Percentiles rank a stretch among this genome's conserved stretches.
These are phyloP conservation scores for Carpinus viminea DNA, from an alignment of 306 rosid genomes.

Conservation along the genomic window DNA sequence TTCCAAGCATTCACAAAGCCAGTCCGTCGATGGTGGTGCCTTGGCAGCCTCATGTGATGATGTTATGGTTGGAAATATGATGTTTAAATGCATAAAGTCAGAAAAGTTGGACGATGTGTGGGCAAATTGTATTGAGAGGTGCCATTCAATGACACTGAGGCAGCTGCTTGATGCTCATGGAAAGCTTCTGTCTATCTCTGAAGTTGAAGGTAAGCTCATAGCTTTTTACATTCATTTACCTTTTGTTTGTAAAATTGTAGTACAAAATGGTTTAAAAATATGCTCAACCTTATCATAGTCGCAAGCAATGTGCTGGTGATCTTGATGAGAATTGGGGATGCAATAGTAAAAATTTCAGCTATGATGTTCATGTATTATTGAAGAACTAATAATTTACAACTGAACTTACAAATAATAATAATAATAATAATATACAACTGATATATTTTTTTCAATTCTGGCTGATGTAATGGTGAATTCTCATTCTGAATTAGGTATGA, in stretches of 20 bases:
- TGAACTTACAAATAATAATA: no score
- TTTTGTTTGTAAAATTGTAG: slow-evolving; percentile 14
- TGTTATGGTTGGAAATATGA: slow-evolving; percentile 50
- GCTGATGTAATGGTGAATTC: not conserved
- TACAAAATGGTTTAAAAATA: not conserved
- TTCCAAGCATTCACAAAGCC: slow-evolving; percentile 55
- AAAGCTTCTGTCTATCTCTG: slow-evolving; percentile 89
- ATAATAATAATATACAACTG: not conserved
- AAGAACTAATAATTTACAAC: not conserved
- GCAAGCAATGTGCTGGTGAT: slow-evolving; percentile 4
- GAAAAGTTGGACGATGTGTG: slow-evolving; percentile 73
- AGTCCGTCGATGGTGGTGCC: slow-evolving; percentile 48
- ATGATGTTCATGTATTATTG: not conserved
- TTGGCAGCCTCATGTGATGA: slow-evolving; percentile 60
- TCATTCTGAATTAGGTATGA: not conserved
- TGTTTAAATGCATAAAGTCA: slow-evolving; percentile 58
- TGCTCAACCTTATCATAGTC: slow-evolving; percentile 5
- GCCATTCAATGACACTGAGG: slow-evolving; percentile 91
- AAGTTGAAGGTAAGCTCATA: slow-evolving; percentile 73
- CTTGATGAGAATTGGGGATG: not conserved
- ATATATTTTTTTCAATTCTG: not conserved
- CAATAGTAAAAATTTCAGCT: slow-evolving; percentile 6
- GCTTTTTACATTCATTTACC: slow-evolving; percentile 20
- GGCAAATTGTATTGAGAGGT: slow-evolving; percentile 74
- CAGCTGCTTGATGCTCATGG: slow-evolving; percentile 82